phyloP scores from a whole-genome alignment of 202 grass and related monocot species.

The Musa balbisiana region DNA sequence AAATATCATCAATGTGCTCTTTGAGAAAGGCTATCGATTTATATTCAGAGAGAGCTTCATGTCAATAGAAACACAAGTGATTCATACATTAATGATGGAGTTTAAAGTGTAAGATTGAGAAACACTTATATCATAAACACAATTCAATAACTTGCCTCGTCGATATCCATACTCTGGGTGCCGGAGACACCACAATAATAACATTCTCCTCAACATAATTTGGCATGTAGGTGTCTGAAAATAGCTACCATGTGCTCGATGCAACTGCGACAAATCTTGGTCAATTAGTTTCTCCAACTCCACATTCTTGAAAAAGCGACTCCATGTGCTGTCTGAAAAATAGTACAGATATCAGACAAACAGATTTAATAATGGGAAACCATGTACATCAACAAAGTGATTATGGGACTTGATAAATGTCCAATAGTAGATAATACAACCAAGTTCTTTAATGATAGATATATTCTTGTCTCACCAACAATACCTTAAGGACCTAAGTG shows the following conservation, averaged over 20 bases:
- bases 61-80: too few relatives aligned
- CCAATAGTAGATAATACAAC: too few relatives aligned
- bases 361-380: too few relatives aligned
- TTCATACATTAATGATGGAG: not conserved
- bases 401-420: too few relatives aligned
- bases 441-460: too few relatives aligned
- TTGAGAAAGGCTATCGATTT: too few relatives aligned
- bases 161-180: slow-evolving; percentile 78
- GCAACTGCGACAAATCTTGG: slow-evolving; percentile 70
- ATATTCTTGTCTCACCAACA: too few relatives aligned
- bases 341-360: too few relatives aligned
- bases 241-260: slow-evolving; percentile 77
- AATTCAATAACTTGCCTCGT: slow-evolving; percentile 47
- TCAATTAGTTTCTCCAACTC: slow-evolving; percentile 88
- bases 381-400: too few relatives aligned
- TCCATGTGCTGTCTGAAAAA: slow-evolving; percentile 75
- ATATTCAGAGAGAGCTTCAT: too few relatives aligned
- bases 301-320: slow-evolving; percentile 64
- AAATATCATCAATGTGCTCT: too few relatives aligned
- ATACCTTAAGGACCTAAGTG: too few relatives aligned
- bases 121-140: not conserved
- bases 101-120: not conserved
- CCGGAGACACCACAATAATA: slow-evolving; percentile 80
- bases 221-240: slow-evolving; percentile 74
- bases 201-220: slow-evolving; percentile 67